Conservation (phyloP, 2,329 filamentous ascomycete species). For the Decorospora gaudefroyi region DNA sequence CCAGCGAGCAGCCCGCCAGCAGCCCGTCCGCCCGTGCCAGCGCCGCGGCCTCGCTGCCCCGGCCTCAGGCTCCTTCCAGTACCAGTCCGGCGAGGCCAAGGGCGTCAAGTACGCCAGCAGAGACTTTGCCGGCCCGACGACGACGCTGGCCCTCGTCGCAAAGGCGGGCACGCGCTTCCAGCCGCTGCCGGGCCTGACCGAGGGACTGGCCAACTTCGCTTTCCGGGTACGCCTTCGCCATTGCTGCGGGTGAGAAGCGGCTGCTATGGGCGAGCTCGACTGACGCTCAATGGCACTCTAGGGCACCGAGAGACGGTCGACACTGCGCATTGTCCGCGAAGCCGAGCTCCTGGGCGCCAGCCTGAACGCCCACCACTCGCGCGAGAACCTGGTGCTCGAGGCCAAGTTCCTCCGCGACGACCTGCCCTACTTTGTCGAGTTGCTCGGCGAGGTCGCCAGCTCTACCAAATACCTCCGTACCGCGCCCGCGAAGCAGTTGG, state of each 20-base stretch:
- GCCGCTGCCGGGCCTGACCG: conserved; percentile 83
- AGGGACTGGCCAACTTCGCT: conserved; percentile 90
- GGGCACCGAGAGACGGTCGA: conserved; percentile 87
- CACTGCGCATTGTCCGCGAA: conserved; percentile 91
- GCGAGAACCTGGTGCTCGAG: conserved; percentile 89
- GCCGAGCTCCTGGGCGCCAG: conserved; percentile 92
- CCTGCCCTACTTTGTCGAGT: conserved; percentile 95
- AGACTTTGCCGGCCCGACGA: conserved; percentile 85
- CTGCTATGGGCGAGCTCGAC: conserved; percentile 12
- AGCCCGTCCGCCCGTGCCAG: conserved; percentile 60
- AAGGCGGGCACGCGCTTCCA: conserved; percentile 96
- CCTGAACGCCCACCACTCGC: conserved; percentile 84
- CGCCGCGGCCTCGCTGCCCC: conserved; percentile 68
- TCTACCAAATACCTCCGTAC: conserved; percentile 80
- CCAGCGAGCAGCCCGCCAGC: conserved; percentile 64
- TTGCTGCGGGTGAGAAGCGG: not conserved
- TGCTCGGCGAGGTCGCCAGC: conserved; percentile 87
- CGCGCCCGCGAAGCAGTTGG: conserved; percentile 25
- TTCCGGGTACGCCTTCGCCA: conserved; percentile 74
- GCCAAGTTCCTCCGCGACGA: conserved; percentile 95
- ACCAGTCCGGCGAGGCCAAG: conserved; percentile 81
- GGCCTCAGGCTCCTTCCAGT: conserved; percentile 77
- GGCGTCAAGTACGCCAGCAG: conserved; percentile 92
- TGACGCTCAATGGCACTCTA: conserved; percentile 51
- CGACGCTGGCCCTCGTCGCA: conserved; percentile 86